phyloP scores from a whole-genome alignment of 805 yeast genomes.

The Nakazawaea laoshanensis region DNA sequence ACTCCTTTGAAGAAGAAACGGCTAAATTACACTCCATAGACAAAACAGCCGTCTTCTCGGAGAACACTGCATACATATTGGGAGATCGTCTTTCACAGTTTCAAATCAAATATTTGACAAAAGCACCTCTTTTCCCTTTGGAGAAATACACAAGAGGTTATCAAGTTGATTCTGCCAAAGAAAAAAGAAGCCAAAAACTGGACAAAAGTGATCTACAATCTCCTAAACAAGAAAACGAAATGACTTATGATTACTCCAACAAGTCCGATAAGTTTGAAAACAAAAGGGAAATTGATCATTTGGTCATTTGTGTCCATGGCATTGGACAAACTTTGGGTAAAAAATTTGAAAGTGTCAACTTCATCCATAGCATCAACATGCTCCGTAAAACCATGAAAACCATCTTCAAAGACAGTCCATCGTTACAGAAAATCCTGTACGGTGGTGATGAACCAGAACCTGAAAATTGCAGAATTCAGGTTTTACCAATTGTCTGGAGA shows the following conservation, averaged over 20 bases:
- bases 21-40: slow-evolving; percentile 12
- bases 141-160: slow-evolving; percentile 44
- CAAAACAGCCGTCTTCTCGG: slow-evolving; percentile 20
- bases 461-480: slow-evolving; percentile 62
- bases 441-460: slow-evolving; percentile 19
- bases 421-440: slow-evolving; percentile 27
- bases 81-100: slow-evolving; percentile 19
- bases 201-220: neutral
- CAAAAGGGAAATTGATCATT: slow-evolving; percentile 36
- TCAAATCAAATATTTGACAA: slow-evolving; percentile 18
- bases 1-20: slow-evolving; percentile 12
- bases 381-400: slow-evolving; percentile 50
- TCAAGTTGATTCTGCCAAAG: slow-evolving; percentile 10
- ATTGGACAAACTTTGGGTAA: slow-evolving; percentile 85
- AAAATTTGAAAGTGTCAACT: slow-evolving; percentile 72
- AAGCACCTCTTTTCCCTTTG: slow-evolving; percentile 34
- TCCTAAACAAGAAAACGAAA: slow-evolving; percentile 20
- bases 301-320: slow-evolving; percentile 89
- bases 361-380: slow-evolving; percentile 73
- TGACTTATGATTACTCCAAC: slow-evolving; percentile 43
- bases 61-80: slow-evolving; percentile 16
- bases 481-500: slow-evolving; percentile 89
- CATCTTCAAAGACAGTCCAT: slow-evolving; percentile 32
- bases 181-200: slow-evolving; percentile 4
- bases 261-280: slow-evolving; percentile 32